These are phyloP conservation scores for Malus domestica DNA, from an alignment of 306 rosid species.

Conservation along the genomic window DNA sequence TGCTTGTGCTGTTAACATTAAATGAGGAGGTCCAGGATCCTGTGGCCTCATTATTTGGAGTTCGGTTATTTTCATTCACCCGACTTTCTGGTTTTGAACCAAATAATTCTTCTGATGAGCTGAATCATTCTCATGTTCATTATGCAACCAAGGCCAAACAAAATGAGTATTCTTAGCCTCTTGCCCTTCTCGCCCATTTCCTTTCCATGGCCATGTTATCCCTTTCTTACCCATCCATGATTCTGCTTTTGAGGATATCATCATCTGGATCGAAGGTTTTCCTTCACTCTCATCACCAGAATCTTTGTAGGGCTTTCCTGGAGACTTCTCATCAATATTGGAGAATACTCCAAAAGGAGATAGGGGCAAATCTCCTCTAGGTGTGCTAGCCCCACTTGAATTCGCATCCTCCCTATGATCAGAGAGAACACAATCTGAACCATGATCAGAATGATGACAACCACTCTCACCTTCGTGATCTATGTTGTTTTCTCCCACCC, in stretches of 20 bases:
- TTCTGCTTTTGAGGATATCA: constrained; percentile 67
- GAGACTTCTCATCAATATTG: constrained; percentile 49
- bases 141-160: constrained; percentile 55
- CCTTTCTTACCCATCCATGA: constrained; percentile 87
- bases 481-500: constrained; percentile 47
- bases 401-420: constrained; percentile 80
- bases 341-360: constrained; percentile 52
- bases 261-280: constrained; percentile 56
- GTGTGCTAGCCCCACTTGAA: constrained; percentile 96
- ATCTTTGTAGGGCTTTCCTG: constrained; percentile 48
- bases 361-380: constrained; percentile 64
- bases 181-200: constrained; percentile 55
- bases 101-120: constrained; percentile 33
- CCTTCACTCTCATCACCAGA: constrained; percentile 66
- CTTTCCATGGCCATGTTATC: constrained; percentile 87
- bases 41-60: constrained; percentile 54
- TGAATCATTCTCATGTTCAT: constrained; percentile 61
- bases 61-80: constrained; percentile 46
- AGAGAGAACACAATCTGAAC: constrained; percentile 37
- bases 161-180: constrained; percentile 41
- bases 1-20: constrained; percentile 87
- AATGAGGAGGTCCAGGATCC: constrained; percentile 73
- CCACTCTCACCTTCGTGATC: constrained; percentile 71
- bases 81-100: constrained; percentile 47
- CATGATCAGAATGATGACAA: constrained; percentile 58